phyloP scores from a whole-genome alignment of 345 rosid species.

The Sonneratia alba region DNA sequence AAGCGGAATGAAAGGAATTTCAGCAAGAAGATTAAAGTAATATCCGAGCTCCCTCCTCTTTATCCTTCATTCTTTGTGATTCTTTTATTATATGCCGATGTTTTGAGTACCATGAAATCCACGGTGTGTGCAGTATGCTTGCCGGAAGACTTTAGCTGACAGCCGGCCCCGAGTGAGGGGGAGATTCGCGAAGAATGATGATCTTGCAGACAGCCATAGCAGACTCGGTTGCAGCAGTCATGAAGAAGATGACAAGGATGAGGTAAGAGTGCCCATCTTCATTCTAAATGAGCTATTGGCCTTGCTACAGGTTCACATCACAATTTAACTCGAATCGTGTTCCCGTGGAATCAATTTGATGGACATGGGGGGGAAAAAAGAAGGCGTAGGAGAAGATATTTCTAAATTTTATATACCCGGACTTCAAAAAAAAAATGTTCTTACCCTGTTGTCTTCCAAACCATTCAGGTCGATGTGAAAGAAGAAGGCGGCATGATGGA shows the following conservation, averaged over 20 bases:
- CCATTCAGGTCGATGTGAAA: conserved; percentile 50
- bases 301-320: too few relatives aligned
- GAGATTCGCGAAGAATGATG: conserved; percentile 88
- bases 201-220: conserved; percentile 42
- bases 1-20: conserved; percentile 90
- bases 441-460: background rate
- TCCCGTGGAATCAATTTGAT: background rate
- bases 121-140: conserved; percentile 52
- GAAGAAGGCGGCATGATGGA: conserved; percentile 65
- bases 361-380: background rate
- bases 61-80: background rate
- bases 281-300: background rate
- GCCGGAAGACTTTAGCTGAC: conserved; percentile 85
- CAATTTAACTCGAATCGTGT: background rate
- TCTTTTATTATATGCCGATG: background rate
- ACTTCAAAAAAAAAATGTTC: background rate
- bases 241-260: conserved; percentile 67
- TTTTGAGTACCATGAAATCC: background rate
- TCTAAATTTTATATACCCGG: background rate
- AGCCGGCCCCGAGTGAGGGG: conserved; percentile 91
- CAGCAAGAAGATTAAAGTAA: conserved; percentile 94
- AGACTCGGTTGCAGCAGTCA: conserved; percentile 33
- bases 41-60: background rate
- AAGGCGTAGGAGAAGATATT: background rate
- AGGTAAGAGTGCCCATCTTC: conserved; percentile 36